phyloP scores from a whole-genome alignment of 31 red algal genomes.

The Endocladia muricata region DNA sequence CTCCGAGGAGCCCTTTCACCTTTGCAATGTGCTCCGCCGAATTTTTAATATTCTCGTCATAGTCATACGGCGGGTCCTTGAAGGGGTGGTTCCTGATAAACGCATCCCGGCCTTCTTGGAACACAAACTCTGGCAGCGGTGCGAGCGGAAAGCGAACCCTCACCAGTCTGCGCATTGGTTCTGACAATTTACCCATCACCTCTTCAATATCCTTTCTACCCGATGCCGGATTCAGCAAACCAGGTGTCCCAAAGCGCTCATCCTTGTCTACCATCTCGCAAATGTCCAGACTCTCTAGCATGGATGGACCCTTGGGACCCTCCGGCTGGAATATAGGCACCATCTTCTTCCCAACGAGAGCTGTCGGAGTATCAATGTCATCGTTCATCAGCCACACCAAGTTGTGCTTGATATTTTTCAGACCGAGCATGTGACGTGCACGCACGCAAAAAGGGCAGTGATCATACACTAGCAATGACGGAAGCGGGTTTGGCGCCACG shows the following conservation, averaged over 20 bases:
- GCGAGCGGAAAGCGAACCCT: constrained; percentile 28
- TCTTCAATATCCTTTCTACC: constrained; percentile 11
- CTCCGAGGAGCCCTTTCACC: constrained; percentile 7
- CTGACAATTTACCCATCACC: constrained; percentile 8
- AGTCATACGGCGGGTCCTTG: constrained; percentile 13
- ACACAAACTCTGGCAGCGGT: constrained; percentile 69
- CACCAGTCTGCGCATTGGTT: constrained; percentile 28
- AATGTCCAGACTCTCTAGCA: constrained; percentile 48
- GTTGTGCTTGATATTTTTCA: constrained; percentile 59
- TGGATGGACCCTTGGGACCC: constrained; percentile 1
- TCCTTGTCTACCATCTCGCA: constrained; percentile 28
- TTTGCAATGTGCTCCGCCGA: constrained; percentile 33
- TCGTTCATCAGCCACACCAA: constrained; percentile 57
- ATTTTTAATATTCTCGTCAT: constrained; percentile 29
- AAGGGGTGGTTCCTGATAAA: constrained; percentile 49
- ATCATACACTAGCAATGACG: constrained; percentile 49
- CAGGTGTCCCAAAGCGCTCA: constrained; percentile 5
- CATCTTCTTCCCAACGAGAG: constrained; percentile 53
- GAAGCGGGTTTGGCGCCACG: constrained; percentile 35
- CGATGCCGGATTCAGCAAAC: constrained; percentile 11
- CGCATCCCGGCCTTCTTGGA: constrained; percentile 22
- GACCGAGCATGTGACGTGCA: constrained; percentile 40
- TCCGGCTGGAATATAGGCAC: constrained; percentile 64
- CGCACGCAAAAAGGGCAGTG: constrained; percentile 68
- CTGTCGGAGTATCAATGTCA: constrained; percentile 46